Percentiles rank a stretch among this genome's conserved stretches.
Conservation (phyloP, 306 rosid genomes). For the Lablab purpureus region DNA sequence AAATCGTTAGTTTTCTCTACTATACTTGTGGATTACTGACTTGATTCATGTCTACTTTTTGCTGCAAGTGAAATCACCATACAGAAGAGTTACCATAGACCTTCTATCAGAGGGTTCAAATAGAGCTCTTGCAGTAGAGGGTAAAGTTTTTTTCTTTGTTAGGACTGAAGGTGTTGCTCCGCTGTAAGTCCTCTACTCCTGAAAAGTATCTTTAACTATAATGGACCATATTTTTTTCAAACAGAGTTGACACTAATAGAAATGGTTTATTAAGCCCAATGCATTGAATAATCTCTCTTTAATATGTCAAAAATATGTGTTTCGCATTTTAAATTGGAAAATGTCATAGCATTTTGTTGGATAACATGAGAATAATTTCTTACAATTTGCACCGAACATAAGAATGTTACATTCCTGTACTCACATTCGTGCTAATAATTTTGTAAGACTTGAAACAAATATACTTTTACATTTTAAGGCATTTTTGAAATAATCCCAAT, state of each 20-base stretch:
- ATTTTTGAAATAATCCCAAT: neutral
- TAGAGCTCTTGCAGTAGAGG: slow-evolving; percentile 75
- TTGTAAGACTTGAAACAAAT: too few species aligned
- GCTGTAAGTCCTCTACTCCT: slow-evolving; percentile 65
- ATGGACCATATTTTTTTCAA: neutral
- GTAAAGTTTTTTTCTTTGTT: slow-evolving; percentile 82
- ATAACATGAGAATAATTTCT: too few species aligned
- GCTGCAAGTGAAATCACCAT: slow-evolving; percentile 63
- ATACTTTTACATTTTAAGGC: neutral
- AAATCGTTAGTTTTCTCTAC: neutral
- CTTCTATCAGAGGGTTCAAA: slow-evolving; percentile 78
- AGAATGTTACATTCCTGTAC: too few species aligned
- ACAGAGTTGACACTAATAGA: neutral
- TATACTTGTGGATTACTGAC: slow-evolving; percentile 42
- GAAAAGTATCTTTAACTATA: slow-evolving; percentile 30
- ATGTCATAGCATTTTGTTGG: neutral
- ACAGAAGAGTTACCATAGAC: slow-evolving; percentile 66
- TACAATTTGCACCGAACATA: too few species aligned
- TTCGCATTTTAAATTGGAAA: neutral
- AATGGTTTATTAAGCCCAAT: slow-evolving; percentile 1
- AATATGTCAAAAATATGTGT: neutral
- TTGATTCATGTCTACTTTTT: slow-evolving; percentile 42
- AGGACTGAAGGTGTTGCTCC: slow-evolving; percentile 78
- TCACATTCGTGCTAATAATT: too few species aligned
- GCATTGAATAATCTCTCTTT: slow-evolving; percentile 20